Conservation (phyloP, 495 filamentous ascomycete species). For the Lophiotrema nucula region DNA sequence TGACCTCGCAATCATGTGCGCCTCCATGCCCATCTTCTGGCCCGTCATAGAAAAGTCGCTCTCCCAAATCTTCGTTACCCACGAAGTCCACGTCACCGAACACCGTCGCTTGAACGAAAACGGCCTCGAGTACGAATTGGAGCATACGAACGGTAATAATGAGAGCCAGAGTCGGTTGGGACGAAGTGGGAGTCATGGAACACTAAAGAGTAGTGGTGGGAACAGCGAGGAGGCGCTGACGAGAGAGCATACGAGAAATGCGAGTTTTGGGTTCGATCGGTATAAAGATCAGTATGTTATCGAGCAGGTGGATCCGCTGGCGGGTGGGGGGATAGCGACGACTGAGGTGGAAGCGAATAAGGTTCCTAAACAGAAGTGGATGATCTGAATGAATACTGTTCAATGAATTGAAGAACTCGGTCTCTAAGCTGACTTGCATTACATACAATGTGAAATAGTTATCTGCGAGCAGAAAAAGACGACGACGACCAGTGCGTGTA, state of each 20-base stretch:
- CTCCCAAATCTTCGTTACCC: conserved; percentile 23
- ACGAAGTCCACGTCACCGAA: conserved; percentile 26
- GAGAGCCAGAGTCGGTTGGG: neutral
- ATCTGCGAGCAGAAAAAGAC: too few species aligned
- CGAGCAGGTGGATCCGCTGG: conserved; percentile 16
- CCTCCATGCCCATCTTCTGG: conserved; percentile 32
- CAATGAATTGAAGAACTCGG: too few species aligned
- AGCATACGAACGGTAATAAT: neutral
- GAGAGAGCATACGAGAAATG: neutral
- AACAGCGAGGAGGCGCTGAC: conserved; percentile 13
- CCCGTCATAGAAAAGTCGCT: conserved; percentile 20
- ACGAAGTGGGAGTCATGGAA: conserved; percentile 6
- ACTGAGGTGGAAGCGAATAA: conserved; percentile 20
- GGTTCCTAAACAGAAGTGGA: too few species aligned
- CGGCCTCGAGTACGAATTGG: conserved; percentile 1
- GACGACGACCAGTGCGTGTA: too few species aligned
- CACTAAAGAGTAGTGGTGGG: conserved; percentile 3
- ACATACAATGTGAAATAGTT: too few species aligned
- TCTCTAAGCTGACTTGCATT: too few species aligned
- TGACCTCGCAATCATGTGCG: conserved; percentile 25
- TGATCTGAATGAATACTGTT: too few species aligned
- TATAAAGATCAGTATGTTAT: conserved; percentile 23
- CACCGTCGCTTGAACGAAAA: conserved; percentile 1
- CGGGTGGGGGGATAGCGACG: neutral
- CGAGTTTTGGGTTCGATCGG: neutral